phyloP scores from a whole-genome alignment of 805 yeast genomes.

The Metschnikowia reukaufii region DNA sequence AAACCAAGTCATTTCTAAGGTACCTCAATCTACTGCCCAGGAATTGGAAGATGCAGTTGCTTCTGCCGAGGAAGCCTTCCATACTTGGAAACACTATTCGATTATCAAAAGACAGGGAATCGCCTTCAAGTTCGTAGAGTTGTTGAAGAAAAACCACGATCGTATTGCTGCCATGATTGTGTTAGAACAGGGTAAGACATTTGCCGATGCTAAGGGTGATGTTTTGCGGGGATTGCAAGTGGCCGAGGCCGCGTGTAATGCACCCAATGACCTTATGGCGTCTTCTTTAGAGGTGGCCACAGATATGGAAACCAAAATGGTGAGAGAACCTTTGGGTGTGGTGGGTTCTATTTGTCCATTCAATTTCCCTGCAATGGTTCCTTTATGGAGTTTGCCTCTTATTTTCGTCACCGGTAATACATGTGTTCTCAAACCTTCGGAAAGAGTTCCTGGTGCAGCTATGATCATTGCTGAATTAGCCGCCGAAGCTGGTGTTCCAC shows the following conservation, averaged over 20 bases:
- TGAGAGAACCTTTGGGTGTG: slow-evolving; percentile 72
- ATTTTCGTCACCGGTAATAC: slow-evolving; percentile 72
- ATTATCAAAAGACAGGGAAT: slow-evolving; percentile 72
- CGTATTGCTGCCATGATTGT: slow-evolving; percentile 58
- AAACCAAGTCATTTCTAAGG: slow-evolving; percentile 60
- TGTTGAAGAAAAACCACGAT: slow-evolving; percentile 66
- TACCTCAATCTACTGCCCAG: slow-evolving; percentile 68
- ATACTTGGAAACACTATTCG: slow-evolving; percentile 51
- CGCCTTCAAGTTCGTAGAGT: slow-evolving; percentile 65
- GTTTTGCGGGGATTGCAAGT: slow-evolving; percentile 76
- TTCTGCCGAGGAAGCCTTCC: slow-evolving; percentile 63
- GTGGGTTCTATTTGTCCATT: slow-evolving; percentile 78
- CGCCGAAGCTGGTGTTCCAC: slow-evolving; percentile 72
- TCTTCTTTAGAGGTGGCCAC: slow-evolving; percentile 63
- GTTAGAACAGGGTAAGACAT: slow-evolving; percentile 64
- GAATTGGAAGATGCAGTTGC: slow-evolving; percentile 67
- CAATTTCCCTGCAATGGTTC: slow-evolving; percentile 86
- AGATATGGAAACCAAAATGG: slow-evolving; percentile 78
- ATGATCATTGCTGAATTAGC: slow-evolving; percentile 71
- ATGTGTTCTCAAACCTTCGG: slow-evolving; percentile 56
- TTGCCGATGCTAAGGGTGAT: slow-evolving; percentile 71
- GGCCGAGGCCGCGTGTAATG: slow-evolving; percentile 70
- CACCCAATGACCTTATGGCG: slow-evolving; percentile 65
- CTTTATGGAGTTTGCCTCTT: slow-evolving; percentile 62
- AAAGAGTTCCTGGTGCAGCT: slow-evolving; percentile 81